Base-by-base conservation (phyloP, 352 stramenopile genomes). In the Phytophthora rubi region DNA sequence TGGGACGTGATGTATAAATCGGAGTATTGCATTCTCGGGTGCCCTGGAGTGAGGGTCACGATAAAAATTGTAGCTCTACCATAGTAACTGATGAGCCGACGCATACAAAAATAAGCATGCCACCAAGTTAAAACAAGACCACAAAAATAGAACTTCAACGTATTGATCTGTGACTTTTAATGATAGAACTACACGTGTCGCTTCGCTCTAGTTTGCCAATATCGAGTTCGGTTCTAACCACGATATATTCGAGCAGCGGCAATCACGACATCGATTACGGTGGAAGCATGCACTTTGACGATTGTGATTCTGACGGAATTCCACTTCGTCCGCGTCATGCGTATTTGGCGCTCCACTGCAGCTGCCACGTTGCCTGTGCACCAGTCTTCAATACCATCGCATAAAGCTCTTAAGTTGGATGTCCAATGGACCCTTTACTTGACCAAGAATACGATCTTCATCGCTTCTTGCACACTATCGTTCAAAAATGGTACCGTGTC, bases 91-190 rank as follows among this genome's bases (percentile, higher is more conserved):
- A 21, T 21, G 8, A 9, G 33, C 5, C 6, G 1, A 37, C 33
- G 6, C 33, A 37, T 37, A 9, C 33, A 37, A 37, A 21, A 21
- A 21, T 21, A 21, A 21, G 18, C 18, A 21, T 21, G 8, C 33
- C 33, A 37, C 33, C 33, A 37, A 37, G 33, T 10, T 9, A 37
- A 10, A 10, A 9, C 8, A 37, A 6, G 53, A 49, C 53, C 28
- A 57, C 51, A 26, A 30, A 57, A 57, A 57, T 44, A 57, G 51
- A 57, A 45, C 13, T 23, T 28, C 16, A 57, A 35, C 30, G 10
- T 53, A 3, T 37, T 37, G 8, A 53, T 13, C 6, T 4, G 42
- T 16, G 15, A 6, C 8, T 37, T 21, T 21, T 37, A 37, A 10
- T 9, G 33, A 37, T 37, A 37, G 5, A 6, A 37, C 33, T 45